phyloP scores from a whole-genome alignment of 1,139 yeast genomes.

The Lizanozyma gosingica region DNA sequence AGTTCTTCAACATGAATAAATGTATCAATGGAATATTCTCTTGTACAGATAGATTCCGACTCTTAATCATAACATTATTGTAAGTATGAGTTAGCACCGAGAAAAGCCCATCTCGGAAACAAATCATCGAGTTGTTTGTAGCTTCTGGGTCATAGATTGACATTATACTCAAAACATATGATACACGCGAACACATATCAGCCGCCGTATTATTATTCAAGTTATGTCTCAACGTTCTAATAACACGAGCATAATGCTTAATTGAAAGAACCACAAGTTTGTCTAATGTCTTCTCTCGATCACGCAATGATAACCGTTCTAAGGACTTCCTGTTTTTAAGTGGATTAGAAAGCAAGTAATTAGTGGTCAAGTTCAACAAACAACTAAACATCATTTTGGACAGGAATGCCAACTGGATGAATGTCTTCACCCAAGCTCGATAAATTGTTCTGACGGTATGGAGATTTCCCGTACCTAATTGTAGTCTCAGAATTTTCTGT shows the following conservation, averaged over 20 bases:
- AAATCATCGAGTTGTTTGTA: constrained; percentile 27
- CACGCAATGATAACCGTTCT: constrained; percentile 9
- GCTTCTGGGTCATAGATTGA: constrained; percentile 40
- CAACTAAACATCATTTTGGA: constrained; percentile 28
- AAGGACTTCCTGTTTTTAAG: constrained; percentile 11
- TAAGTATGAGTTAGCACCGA: constrained; percentile 25
- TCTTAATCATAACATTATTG: constrained; percentile 11
- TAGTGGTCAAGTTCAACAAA: constrained; percentile 31
- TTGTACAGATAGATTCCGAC: constrained; percentile 4
- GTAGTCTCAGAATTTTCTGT: constrained; percentile 15
- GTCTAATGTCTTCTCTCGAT: constrained; percentile 14
- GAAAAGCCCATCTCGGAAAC: constrained; percentile 37
- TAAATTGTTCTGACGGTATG: constrained; percentile 24
- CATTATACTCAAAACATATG: constrained; percentile 34
- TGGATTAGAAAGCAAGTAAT: constrained; percentile 28
- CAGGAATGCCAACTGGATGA: constrained; percentile 16
- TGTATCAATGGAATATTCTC: constrained; percentile 17
- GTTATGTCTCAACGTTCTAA: constrained; percentile 22
- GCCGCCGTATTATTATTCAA: constrained; percentile 25
- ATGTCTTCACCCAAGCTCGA: constrained; percentile 26
- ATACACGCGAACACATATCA: constrained; percentile 26
- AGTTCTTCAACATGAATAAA: constrained; percentile 28
- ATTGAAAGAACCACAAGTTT: constrained; percentile 23
- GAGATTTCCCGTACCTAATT: constrained; percentile 21
- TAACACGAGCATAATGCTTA: constrained; percentile 29